Percentiles rank a stretch among this genome's conserved stretches.
phyloP scores from a whole-genome alignment of 2,329 filamentous ascomycete species.

The Tolypocladium nubicola region DNA sequence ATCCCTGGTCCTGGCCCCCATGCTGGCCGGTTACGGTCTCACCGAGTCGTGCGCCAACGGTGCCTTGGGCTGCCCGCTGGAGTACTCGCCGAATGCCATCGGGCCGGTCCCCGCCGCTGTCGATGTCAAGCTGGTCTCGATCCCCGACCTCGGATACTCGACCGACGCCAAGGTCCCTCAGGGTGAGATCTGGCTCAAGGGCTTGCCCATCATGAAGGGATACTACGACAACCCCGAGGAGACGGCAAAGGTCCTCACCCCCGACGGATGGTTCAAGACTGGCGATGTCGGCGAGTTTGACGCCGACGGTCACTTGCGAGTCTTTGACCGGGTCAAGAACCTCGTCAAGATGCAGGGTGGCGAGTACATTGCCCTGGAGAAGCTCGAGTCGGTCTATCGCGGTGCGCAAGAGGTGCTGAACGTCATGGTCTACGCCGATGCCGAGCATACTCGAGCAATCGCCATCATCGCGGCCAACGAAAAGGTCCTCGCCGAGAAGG shows the following conservation, averaged over 20 bases:
- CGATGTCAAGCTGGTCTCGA: constrained; percentile 87
- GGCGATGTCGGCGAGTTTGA: constrained; percentile 93
- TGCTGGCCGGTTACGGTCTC: constrained; percentile 89
- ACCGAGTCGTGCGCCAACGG: constrained; percentile 88
- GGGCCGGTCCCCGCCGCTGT: constrained; percentile 68
- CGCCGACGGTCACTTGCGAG: constrained; percentile 63
- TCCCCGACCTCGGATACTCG: constrained; percentile 78
- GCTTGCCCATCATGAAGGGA: constrained; percentile 59
- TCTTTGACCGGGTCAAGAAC: constrained; percentile 98
- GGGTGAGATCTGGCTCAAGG: constrained; percentile 87
- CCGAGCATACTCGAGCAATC: constrained; percentile 65
- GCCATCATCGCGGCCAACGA: constrained; percentile 68
- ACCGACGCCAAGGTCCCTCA: constrained; percentile 67
- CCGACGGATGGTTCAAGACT: constrained; percentile 94
- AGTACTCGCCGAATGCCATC: constrained; percentile 68
- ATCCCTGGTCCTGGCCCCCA: constrained; percentile 83
- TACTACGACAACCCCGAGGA: constrained; percentile 85
- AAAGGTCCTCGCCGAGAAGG: constrained; percentile 49
- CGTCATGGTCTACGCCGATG: constrained; percentile 76
- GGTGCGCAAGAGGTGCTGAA: constrained; percentile 69
- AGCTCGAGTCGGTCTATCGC: constrained; percentile 85
- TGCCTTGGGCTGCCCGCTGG: constrained; percentile 70
- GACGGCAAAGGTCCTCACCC: constrained; percentile 64
- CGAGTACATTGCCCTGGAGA: constrained; percentile 95
- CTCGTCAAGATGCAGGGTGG: constrained; percentile 90